These are phyloP conservation scores for Scortechinia acanthostroma DNA, from an alignment of 2,329 filamentous ascomycete species.

Conservation along the genomic window DNA sequence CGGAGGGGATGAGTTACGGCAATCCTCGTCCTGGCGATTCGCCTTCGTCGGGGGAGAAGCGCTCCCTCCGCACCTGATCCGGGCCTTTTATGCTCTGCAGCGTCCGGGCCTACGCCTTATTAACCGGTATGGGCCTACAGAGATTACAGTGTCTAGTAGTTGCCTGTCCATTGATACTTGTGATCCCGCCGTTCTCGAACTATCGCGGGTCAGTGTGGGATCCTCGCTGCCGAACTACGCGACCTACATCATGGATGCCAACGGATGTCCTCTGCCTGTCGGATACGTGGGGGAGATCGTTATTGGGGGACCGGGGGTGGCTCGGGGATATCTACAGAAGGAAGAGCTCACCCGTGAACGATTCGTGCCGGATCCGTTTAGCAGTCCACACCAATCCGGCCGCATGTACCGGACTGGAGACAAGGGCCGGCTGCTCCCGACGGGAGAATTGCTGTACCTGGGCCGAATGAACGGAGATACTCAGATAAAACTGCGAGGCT, in stretches of 20 bases:
- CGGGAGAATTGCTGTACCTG: conserved; percentile 22
- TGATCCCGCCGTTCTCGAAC: no score
- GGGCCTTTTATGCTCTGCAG: conserved; percentile 5
- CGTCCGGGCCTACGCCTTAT: conserved; percentile 8
- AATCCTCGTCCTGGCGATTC: conserved; percentile 13
- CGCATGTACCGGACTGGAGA: conserved; percentile 30
- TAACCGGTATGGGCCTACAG: conserved; percentile 16
- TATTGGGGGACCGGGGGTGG: conserved; percentile 18
- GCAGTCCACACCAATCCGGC: conserved; percentile 6
- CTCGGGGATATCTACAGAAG: conserved; percentile 20
- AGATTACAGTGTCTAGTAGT: no score
- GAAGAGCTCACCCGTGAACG: conserved; percentile 8
- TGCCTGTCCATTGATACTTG: conserved; percentile 1
- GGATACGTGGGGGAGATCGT: conserved; percentile 16
- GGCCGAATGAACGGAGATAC: conserved; percentile 30
- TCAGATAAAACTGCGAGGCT: conserved; percentile 34
- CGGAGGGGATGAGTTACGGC: conserved; percentile 9
- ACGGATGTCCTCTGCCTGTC: neutral
- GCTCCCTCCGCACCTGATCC: conserved; percentile 6
- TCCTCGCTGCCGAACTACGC: conserved; percentile 5
- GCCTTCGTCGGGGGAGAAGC: conserved; percentile 22
- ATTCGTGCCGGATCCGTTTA: conserved; percentile 14
- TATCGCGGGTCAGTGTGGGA: conserved; percentile 4
- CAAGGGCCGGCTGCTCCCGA: conserved; percentile 16
- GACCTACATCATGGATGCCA: conserved; percentile 4